Percentiles rank a stretch among this genome's conserved stretches.
Evolutionary conservation across 345 rosid species (phyloP).

Genomic region (Mangifera indica): DNA sequence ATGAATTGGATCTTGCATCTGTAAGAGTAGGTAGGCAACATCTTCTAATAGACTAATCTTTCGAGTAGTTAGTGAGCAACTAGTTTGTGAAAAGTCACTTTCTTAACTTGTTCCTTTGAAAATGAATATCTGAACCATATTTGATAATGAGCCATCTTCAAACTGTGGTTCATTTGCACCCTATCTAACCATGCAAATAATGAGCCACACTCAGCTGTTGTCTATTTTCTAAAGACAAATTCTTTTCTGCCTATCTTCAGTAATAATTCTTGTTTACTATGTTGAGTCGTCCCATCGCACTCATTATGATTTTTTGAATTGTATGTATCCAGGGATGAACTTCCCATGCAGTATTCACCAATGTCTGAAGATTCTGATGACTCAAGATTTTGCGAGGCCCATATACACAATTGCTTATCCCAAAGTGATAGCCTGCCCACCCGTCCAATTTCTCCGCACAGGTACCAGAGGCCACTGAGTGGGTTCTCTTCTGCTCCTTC

Average conservation of each 20-base stretch:
- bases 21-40: no score
- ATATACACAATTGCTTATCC: constrained; percentile 47
- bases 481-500: constrained; percentile 41
- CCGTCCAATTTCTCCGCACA: constrained; percentile 84
- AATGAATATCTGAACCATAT: not conserved
- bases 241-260: not conserved
- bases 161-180: not conserved
- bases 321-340: constrained; percentile 65
- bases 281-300: not conserved
- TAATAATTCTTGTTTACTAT: not conserved
- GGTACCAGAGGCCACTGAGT: constrained; percentile 58
- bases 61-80: no score
- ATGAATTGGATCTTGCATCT: no score
- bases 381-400: constrained; percentile 56
- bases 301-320: not conserved
- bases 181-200: not conserved
- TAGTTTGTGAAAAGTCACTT: no score
- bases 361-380: constrained; percentile 95
- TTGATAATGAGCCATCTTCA: not conserved
- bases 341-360: constrained; percentile 83
- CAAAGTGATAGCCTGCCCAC: constrained; percentile 75
- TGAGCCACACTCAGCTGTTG: not conserved
- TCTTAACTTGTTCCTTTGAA: not conserved
- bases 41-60: no score
- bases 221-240: not conserved